These are phyloP conservation scores for Coffea humblotiana DNA, from an alignment of 305 asterid species.

Conservation along the genomic window DNA sequence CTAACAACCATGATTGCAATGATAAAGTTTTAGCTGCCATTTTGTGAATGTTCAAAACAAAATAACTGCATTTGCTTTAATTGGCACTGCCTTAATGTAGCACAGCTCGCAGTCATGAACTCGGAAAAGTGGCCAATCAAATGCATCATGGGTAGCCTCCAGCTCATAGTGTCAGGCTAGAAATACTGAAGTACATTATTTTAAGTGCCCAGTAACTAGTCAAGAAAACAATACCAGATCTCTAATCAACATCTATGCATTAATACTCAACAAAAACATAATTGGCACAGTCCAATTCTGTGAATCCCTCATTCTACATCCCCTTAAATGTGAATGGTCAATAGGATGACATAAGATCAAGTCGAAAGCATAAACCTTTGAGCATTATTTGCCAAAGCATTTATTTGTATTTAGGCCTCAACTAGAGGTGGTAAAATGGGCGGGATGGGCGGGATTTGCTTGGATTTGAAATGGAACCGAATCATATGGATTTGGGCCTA, in stretches of 20 bases:
- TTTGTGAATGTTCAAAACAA: neutral
- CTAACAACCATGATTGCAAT: neutral
- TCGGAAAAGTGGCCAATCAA: neutral
- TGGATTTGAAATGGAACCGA: too few relatives aligned
- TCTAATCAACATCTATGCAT: neutral
- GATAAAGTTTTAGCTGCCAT: neutral
- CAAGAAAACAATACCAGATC: neutral
- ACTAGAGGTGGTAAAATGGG: neutral
- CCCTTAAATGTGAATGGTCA: neutral
- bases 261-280: neutral
- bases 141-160: neutral
- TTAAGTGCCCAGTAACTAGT: neutral
- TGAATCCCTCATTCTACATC: neutral
- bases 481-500: too few relatives aligned
- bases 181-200: neutral
- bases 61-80: neutral
- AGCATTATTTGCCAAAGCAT: neutral
- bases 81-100: neutral
- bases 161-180: neutral
- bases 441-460: too few relatives aligned
- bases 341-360: neutral
- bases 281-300: neutral
- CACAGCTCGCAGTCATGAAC: neutral
- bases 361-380: neutral
- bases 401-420: neutral